Evolutionary conservation across 352 stramenopile genomes (phyloP), one percentile per base, ranked within the genome.

Genomic region (Phytophthora litchii): DNA sequence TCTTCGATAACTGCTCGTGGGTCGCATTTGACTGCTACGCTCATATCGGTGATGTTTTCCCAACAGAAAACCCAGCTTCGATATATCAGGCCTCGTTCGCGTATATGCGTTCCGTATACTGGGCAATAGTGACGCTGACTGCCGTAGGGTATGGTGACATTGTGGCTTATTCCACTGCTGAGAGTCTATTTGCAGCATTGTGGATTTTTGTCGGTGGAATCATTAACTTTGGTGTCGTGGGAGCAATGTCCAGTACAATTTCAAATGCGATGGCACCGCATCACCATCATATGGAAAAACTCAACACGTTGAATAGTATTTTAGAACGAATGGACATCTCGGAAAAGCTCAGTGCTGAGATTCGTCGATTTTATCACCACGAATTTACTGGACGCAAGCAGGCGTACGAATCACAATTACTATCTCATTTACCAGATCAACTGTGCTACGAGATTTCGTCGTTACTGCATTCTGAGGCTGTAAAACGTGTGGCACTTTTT

Each of bases 181-280:
- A 94, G 47, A 91, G 70, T 29, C 81, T 82, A 19, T 92, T 89
- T 31, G 83, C 85, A 0, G 79, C 83, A 7, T 16, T 88, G 0
- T 94, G 85, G 85, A 88, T 91, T 48, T 94, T 88, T 51, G 37
- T 90, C 0, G 79, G 80, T 4, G 80, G 80, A 2, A 76, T 92
- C 23, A 76, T 94, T 48, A 94, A 94, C 54, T 94, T 91, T 61
- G 81, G 68, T 4, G 76, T 90, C 9, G 74, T 94, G 1, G 85
- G 83, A 1, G 85, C 85, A 0, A 94, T 94, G 77, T 94, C 83
- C 3, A 91, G 76, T 38, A 91, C 78, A 0, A 88, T 94, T 48
- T 78, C 81, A 1, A 89, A 83, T n/a, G 68, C 87, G 1, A 75
- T 89, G 29, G 83, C 81, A 0, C 67, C 65, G 0, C 76, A 86